A percentile compares a stretch with the other conserved stretches of the same genome.
These are phyloP conservation scores for Aechmea fasciata DNA, from an alignment of 176 grass and related monocot species.

Conservation along the genomic window DNA sequence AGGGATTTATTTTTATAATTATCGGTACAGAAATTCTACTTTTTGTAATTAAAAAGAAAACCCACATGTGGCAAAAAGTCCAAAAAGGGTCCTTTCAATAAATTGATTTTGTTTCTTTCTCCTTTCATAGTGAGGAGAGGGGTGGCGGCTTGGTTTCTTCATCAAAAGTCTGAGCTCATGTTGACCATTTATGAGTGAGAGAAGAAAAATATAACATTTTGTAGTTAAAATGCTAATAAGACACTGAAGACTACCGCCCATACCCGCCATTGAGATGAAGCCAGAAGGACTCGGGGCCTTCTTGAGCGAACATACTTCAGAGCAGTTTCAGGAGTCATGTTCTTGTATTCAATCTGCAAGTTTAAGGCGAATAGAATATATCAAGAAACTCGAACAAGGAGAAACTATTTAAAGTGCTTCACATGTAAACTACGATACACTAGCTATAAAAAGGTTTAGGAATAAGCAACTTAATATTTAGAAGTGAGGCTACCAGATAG, in stretches of 20 bases:
- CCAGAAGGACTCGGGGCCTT: constrained; percentile 81
- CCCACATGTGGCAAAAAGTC: too few relatives aligned
- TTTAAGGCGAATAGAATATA: not conserved
- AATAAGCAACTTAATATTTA: not conserved
- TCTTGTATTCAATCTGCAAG: constrained; percentile 68
- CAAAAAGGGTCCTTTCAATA: too few relatives aligned
- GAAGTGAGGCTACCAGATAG: constrained; percentile 64
- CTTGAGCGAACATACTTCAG: constrained; percentile 74
- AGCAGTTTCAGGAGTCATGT: constrained; percentile 74
- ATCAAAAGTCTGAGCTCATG: too few relatives aligned
- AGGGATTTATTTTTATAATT: too few relatives aligned
- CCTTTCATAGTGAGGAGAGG: too few relatives aligned
- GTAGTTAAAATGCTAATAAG: not conserved
- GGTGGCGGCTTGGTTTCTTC: too few relatives aligned
- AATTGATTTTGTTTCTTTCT: too few relatives aligned
- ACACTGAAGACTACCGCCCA: constrained; percentile 1
- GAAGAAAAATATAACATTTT: not conserved
- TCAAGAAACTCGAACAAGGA: too few relatives aligned
- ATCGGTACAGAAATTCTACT: too few relatives aligned
- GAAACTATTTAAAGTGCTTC: not conserved
- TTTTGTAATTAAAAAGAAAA: too few relatives aligned
- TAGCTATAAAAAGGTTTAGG: constrained; percentile 5
- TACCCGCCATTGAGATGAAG: constrained; percentile 83
- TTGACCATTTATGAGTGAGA: constrained; percentile 1
- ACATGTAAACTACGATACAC: not conserved